A percentile compares a stretch with the other conserved stretches of the same genome.
These are phyloP conservation scores for Cucumis melo DNA, from an alignment of 306 rosid genomes.

Conservation along the genomic window DNA sequence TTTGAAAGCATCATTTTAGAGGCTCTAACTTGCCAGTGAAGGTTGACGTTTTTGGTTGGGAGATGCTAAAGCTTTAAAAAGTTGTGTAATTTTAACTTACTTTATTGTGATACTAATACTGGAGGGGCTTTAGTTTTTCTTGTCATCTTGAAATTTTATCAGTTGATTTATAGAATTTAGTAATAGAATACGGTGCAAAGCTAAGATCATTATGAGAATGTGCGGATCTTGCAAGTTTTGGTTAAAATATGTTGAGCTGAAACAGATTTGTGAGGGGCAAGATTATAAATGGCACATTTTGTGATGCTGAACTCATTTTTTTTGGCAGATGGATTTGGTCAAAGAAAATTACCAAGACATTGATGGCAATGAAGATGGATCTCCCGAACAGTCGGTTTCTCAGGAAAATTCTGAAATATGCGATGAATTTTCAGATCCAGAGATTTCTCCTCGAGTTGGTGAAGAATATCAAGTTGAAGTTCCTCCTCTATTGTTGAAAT, in stretches of 20 bases:
- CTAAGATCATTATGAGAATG: not conserved
- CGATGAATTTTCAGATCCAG: constrained; percentile 46
- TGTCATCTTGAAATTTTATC: not conserved
- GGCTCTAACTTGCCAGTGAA: not conserved
- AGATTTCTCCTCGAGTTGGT: constrained; percentile 64
- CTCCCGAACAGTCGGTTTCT: constrained; percentile 31
- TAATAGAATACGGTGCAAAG: not conserved
- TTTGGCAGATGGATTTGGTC: constrained; percentile 42
- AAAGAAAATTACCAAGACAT: constrained; percentile 20
- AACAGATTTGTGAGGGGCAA: not conserved
- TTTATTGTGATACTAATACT: not conserved
- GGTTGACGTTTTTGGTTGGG: not conserved
- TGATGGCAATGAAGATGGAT: constrained; percentile 18
- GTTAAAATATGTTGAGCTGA: not conserved
- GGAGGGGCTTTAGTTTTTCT: not conserved
- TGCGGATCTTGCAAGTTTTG: not conserved
- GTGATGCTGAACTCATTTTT: not conserved
- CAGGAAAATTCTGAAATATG: constrained; percentile 30
- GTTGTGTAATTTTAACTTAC: not conserved
- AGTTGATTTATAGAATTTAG: not conserved
- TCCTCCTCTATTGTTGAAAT: constrained; percentile 28
- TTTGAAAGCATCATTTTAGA: not conserved
- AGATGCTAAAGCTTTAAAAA: not conserved
- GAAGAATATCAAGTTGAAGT: constrained; percentile 56
- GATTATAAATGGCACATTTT: not conserved